Percentiles rank a stretch among this genome's conserved stretches.
phyloP scores from a whole-genome alignment of 2,329 filamentous ascomycete genomes.

The Plectosphaerella cucumerina region DNA sequence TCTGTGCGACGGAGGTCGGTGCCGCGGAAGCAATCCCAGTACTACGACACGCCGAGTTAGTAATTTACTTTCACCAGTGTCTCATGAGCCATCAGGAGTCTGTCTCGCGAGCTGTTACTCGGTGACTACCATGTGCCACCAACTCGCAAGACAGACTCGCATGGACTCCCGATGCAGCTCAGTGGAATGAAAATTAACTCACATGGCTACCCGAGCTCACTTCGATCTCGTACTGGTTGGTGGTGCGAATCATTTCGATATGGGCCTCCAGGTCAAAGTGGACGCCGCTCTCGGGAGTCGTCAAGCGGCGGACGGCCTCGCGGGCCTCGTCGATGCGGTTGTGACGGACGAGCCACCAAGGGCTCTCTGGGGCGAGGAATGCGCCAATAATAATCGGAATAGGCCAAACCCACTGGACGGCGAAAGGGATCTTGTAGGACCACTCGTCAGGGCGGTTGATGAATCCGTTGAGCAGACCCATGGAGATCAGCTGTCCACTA shows the following conservation, averaged over 20 bases:
- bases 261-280: slow-evolving; percentile 15
- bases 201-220: slow-evolving; percentile 13
- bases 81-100: too few relatives aligned
- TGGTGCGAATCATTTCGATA: slow-evolving; percentile 20
- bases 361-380: slow-evolving; percentile 17
- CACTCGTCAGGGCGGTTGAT: slow-evolving; percentile 22
- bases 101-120: too few relatives aligned
- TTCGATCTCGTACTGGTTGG: slow-evolving; percentile 25
- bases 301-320: slow-evolving; percentile 7
- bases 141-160: too few relatives aligned
- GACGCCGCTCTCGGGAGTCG: slow-evolving; percentile 6
- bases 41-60: background rate
- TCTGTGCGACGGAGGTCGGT: slow-evolving; percentile 22
- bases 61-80: slow-evolving; percentile 1
- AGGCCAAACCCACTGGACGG: slow-evolving; percentile 20
- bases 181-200: slow-evolving; percentile 13
- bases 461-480: slow-evolving; percentile 28
- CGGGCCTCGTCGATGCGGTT: slow-evolving; percentile 16
- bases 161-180: slow-evolving; percentile 37
- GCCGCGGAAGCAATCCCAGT: slow-evolving; percentile 11
- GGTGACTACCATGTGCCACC: too few relatives aligned
- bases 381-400: slow-evolving; percentile 13
- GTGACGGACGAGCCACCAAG: slow-evolving; percentile 19
- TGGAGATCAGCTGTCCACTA: slow-evolving; percentile 32
- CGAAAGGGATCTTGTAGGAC: slow-evolving; percentile 41